phyloP scores from a whole-genome alignment of 495 filamentous ascomycete species.

The Chlorociboria aeruginascens region DNA sequence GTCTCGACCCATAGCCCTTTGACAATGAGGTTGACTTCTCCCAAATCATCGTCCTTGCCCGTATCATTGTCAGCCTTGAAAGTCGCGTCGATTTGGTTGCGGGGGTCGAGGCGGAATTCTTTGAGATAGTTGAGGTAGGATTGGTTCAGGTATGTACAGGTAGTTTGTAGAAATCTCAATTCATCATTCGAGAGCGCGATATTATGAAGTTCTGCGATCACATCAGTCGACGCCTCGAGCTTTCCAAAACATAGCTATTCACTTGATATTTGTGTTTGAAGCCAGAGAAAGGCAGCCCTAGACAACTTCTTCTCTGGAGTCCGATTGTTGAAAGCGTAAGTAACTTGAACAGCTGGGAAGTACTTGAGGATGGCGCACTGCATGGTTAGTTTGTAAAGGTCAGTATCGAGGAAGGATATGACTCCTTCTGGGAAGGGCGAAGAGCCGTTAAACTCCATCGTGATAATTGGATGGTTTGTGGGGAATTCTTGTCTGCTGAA shows the following conservation, averaged over 20 bases:
- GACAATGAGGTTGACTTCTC: constrained; percentile 60
- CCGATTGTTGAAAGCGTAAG: constrained; percentile 88
- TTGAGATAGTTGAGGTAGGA: constrained; percentile 70
- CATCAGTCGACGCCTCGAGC: not conserved
- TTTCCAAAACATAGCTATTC: constrained; percentile 12
- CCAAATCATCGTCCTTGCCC: constrained; percentile 54
- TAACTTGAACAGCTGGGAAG: constrained; percentile 75
- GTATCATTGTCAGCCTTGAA: constrained; percentile 57
- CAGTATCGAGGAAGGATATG: constrained; percentile 87
- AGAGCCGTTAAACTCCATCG: constrained; percentile 45
- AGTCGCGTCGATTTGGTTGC: constrained; percentile 60
- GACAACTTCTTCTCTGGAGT: constrained; percentile 88
- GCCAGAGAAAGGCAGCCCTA: constrained; percentile 72
- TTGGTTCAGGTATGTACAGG: constrained; percentile 70
- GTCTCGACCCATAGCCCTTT: constrained; percentile 86
- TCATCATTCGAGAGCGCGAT: constrained; percentile 70
- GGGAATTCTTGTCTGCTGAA: not conserved
- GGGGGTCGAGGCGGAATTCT: constrained; percentile 66
- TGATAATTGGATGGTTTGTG: not conserved
- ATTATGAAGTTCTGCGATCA: constrained; percentile 56
- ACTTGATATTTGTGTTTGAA: constrained; percentile 72
- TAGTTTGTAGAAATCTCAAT: constrained; percentile 58
- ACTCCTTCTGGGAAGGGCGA: constrained; percentile 55
- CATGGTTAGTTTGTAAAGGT: constrained; percentile 98
- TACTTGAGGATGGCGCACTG: constrained; percentile 90